phyloP scores from a whole-genome alignment of 139 green algal genomes.

The Haematococcus sp. region DNA sequence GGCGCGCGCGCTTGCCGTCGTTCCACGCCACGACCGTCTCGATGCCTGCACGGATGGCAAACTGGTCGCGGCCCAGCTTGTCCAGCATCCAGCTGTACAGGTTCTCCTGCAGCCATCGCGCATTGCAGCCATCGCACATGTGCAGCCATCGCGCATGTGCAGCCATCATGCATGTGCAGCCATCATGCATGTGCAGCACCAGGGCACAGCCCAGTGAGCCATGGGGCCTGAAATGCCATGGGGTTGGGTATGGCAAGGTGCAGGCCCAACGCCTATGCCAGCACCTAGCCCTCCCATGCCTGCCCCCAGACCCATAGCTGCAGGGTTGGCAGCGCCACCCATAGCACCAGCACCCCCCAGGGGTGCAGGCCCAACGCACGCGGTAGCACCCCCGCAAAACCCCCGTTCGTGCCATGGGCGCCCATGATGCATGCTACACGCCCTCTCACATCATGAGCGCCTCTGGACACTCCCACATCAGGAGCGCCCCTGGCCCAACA shows the following conservation, averaged over 20 bases:
- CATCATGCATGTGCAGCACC: background rate
- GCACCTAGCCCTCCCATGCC: too few species aligned
- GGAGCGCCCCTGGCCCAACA: too few species aligned
- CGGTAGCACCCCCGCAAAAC: too few species aligned
- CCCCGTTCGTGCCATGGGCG: too few species aligned
- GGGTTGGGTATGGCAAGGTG: background rate
- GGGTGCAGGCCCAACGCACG: too few species aligned
- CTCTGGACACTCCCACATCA: too few species aligned
- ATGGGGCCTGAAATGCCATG: background rate
- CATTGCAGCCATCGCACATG: background rate
- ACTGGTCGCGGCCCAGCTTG: conserved; percentile 92
- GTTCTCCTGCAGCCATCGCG: conserved; percentile 61
- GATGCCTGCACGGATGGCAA: conserved; percentile 81
- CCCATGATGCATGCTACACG: too few species aligned
- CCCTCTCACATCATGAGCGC: too few species aligned
- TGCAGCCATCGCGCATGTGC: background rate
- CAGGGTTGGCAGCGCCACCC: too few species aligned
- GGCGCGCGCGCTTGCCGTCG: conserved; percentile 56
- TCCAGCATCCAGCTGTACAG: conserved; percentile 89
- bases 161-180: background rate
- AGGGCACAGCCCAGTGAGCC: background rate
- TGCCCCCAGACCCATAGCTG: too few species aligned
- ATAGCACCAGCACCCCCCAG: too few species aligned
- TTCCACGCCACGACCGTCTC: conserved; percentile 86
- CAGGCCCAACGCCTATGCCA: too few species aligned